These are phyloP conservation scores for Fragaria nilgerrensis DNA, from an alignment of 306 rosid genomes.

Conservation along the genomic window DNA sequence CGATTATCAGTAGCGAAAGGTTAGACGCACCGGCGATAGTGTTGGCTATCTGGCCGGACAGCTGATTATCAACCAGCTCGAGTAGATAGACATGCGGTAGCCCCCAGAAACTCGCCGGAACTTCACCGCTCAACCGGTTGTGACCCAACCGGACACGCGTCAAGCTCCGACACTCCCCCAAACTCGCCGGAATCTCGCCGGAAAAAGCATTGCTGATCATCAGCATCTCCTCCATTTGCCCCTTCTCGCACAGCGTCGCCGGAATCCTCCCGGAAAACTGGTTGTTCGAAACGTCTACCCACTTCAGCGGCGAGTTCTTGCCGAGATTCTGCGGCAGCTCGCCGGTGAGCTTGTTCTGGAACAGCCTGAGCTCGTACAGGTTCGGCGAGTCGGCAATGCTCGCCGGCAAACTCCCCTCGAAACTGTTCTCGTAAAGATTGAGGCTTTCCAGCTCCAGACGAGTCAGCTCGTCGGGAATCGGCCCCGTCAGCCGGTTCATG, in stretches of 20 bases:
- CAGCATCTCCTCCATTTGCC: conserved; percentile 60
- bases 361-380: conserved; percentile 60
- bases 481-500: conserved; percentile 62
- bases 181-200: conserved; percentile 56
- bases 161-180: conserved; percentile 62
- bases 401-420: conserved; percentile 63
- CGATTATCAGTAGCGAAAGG: conserved; percentile 49
- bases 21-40: conserved; percentile 60
- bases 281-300: conserved; percentile 69
- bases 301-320: conserved; percentile 50
- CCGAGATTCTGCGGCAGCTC: conserved; percentile 63
- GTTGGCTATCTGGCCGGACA: conserved; percentile 59
- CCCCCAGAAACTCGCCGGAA: conserved; percentile 81
- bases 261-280: conserved; percentile 63
- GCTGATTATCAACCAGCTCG: conserved; percentile 53
- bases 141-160: conserved; percentile 55
- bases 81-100: conserved; percentile 61
- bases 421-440: conserved; percentile 66
- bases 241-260: conserved; percentile 45
- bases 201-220: conserved; percentile 54
- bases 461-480: conserved; percentile 66
- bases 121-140: conserved; percentile 58
- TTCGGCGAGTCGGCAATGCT: conserved; percentile 57
- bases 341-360: conserved; percentile 57
- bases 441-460: conserved; percentile 61